Conservation (phyloP, 805 yeast species). For the Zygosaccharomyces gambellarensis region DNA sequence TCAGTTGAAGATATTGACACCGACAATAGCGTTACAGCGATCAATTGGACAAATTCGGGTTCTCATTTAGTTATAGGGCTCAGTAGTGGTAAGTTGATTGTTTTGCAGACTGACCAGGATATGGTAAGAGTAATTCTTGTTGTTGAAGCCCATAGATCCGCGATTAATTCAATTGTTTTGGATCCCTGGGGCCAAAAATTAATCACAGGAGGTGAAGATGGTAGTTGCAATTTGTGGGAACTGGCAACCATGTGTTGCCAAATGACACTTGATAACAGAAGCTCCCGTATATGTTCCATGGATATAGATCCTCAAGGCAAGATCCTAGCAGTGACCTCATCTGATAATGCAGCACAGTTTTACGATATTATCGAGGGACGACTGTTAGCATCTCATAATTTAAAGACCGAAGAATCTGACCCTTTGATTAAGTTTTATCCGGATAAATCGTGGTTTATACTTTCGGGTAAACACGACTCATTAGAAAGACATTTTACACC, state of each 20-base stretch:
- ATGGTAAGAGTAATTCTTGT: slow-evolving; percentile 15
- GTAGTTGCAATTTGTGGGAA: slow-evolving; percentile 27
- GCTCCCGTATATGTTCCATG: slow-evolving; percentile 18
- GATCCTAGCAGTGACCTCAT: slow-evolving; percentile 20
- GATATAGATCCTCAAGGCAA: slow-evolving; percentile 27
- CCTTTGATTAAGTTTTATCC: slow-evolving; percentile 25
- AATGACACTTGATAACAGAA: slow-evolving; percentile 15
- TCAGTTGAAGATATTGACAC: neutral
- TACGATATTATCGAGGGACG: slow-evolving; percentile 16
- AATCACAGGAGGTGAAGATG: slow-evolving; percentile 45
- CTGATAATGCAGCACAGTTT: slow-evolving; percentile 17
- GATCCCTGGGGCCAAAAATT: slow-evolving; percentile 51
- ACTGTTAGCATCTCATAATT: slow-evolving; percentile 4
- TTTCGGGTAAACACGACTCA: slow-evolving; percentile 20
- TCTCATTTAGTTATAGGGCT: slow-evolving; percentile 43
- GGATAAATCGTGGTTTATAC: slow-evolving; percentile 22
- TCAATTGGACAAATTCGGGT: slow-evolving; percentile 34
- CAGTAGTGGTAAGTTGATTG: slow-evolving; percentile 42
- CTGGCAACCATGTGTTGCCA: slow-evolving; percentile 17
- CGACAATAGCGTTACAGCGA: slow-evolving; percentile 21
- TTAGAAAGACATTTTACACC: slow-evolving; percentile 15
- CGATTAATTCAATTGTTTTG: slow-evolving; percentile 43
- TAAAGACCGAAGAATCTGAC: slow-evolving; percentile 11
- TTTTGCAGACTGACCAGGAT: slow-evolving; percentile 10
- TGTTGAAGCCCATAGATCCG: slow-evolving; percentile 44